A percentile compares a stretch with the other conserved stretches of the same genome.
Conservation (phyloP, 352 stramenopile genomes). For the Phytophthora tentaculata region DNA sequence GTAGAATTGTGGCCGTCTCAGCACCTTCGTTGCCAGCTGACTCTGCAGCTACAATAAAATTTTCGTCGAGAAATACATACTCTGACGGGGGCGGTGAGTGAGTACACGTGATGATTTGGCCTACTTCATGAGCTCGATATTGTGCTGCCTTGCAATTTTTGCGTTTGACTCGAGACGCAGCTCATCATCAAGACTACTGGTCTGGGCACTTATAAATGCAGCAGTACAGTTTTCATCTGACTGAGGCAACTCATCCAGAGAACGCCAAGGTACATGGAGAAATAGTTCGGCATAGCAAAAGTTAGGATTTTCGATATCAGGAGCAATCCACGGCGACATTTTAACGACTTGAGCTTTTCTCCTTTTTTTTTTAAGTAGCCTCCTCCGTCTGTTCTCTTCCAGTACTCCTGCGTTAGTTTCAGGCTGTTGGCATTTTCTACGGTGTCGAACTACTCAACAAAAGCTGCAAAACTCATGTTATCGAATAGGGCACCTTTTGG, state of each 20-base stretch:
- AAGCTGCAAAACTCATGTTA: slow-evolving; percentile 6
- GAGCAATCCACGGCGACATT: slow-evolving; percentile 4
- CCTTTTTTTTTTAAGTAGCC: not conserved
- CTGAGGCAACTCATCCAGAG: slow-evolving; percentile 2
- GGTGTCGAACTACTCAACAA: slow-evolving; percentile 4
- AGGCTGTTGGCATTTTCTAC: too few species aligned
- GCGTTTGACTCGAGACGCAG: slow-evolving; percentile 4
- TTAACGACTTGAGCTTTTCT: slow-evolving; percentile 5
- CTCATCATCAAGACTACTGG: not conserved
- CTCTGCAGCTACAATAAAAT: not conserved
- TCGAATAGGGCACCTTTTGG: not conserved
- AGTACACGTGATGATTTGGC: not conserved
- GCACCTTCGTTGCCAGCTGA: too few species aligned
- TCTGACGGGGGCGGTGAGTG: not conserved
- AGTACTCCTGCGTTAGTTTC: not conserved
- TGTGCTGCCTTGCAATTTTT: slow-evolving; percentile 3
- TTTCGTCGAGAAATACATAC: slow-evolving; percentile 1
- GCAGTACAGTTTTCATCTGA: slow-evolving; percentile 6
- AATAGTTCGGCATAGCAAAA: slow-evolving; percentile 17
- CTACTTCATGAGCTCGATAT: not conserved
- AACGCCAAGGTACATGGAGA: slow-evolving; percentile 3
- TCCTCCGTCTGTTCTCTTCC: not conserved
- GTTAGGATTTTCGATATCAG: slow-evolving; percentile 1
- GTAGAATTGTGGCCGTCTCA: too few species aligned
- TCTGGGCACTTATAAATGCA: not conserved